A percentile compares a stretch with the other conserved stretches of the same genome.
Evolutionary conservation across 2,329 filamentous ascomycete species (phyloP).

Genomic region (Fusarium buxicola): DNA sequence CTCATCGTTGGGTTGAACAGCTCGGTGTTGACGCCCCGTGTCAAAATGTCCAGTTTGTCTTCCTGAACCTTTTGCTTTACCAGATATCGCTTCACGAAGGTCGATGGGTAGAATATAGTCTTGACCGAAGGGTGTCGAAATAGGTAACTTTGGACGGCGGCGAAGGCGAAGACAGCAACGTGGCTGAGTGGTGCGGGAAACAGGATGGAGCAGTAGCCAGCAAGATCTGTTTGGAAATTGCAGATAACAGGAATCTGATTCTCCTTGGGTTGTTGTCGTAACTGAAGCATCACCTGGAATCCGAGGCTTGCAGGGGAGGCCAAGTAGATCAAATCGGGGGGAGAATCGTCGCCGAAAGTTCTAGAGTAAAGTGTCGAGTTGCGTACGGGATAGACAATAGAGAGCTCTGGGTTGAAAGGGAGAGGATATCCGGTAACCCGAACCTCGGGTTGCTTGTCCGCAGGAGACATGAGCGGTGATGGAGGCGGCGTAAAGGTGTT

Average conservation of each 20-base stretch:
- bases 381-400: conserved; percentile 76
- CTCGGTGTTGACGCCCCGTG: conserved; percentile 73
- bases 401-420: conserved; percentile 78
- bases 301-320: conserved; percentile 76
- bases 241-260: conserved; percentile 70
- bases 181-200: conserved; percentile 71
- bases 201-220: conserved; percentile 76
- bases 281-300: conserved; percentile 77
- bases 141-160: conserved; percentile 73
- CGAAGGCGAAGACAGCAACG: conserved; percentile 71
- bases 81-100: conserved; percentile 71
- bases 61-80: conserved; percentile 65
- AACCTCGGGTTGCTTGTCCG: conserved; percentile 59
- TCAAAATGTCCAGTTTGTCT: conserved; percentile 69
- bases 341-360: conserved; percentile 64
- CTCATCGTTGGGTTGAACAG: conserved; percentile 68
- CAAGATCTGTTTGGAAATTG: conserved; percentile 79
- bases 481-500: conserved; percentile 64
- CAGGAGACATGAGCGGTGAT: conserved; percentile 48
- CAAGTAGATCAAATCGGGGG: conserved; percentile 75
- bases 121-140: conserved; percentile 71
- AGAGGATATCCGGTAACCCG: conserved; percentile 73
- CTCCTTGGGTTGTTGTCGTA: conserved; percentile 67
- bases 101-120: conserved; percentile 76
- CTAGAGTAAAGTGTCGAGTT: conserved; percentile 69